Evolutionary conservation across 257 asterid species (phyloP).

Genomic region (Paulownia fortunei): DNA sequence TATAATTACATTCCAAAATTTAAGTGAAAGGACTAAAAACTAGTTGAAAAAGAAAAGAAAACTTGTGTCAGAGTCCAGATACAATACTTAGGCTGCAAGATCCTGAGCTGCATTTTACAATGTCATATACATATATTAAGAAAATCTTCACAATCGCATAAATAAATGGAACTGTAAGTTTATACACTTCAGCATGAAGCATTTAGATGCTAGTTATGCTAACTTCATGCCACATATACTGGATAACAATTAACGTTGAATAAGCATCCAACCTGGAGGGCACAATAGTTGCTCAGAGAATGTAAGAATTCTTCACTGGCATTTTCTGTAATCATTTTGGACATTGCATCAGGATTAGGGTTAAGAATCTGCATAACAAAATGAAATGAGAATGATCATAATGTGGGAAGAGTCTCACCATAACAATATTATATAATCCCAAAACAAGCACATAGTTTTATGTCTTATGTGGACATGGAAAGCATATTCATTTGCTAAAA

Average conservation of each 20-base stretch:
- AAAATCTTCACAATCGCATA: background rate
- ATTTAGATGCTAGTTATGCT: constrained; percentile 18
- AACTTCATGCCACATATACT: constrained; percentile 16
- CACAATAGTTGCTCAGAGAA: constrained; percentile 91
- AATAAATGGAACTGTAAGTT: constrained; percentile 12
- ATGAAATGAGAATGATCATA: constrained; percentile 8
- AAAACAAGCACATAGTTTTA: constrained; percentile 24
- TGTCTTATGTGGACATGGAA: constrained; percentile 3
- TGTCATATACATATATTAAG: constrained; percentile 14
- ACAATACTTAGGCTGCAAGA: constrained; percentile 1
- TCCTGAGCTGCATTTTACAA: background rate
- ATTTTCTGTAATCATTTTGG: constrained; percentile 91
- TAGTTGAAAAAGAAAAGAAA: background rate
- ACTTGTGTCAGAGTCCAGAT: constrained; percentile 11
- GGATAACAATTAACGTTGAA: constrained; percentile 30
- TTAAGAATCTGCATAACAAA: constrained; percentile 77
- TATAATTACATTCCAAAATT: background rate
- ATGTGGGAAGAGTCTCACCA: constrained; percentile 9
- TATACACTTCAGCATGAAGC: constrained; percentile 22
- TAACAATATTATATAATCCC: constrained; percentile 17
- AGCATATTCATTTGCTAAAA: constrained; percentile 25
- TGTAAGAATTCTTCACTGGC: constrained; percentile 97
- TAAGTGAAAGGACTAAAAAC: background rate
- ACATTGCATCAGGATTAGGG: constrained; percentile 99
- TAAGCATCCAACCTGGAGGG: constrained; percentile 74